Conservation (phyloP, 257 asterid species). For the Craterostigma plantagineum region DNA sequence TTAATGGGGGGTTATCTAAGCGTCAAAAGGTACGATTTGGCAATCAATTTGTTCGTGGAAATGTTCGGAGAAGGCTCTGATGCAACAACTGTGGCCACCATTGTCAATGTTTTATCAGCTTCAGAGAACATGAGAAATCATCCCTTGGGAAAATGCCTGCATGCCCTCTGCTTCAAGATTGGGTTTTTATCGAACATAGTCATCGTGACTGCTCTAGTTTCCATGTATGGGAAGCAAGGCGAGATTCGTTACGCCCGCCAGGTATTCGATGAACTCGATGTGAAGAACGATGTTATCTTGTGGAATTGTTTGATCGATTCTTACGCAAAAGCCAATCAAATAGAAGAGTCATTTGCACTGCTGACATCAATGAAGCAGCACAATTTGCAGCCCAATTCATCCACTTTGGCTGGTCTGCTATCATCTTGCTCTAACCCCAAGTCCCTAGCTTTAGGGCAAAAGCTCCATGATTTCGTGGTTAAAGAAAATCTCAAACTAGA, state of each 20-base stretch:
- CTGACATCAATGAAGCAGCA: constrained; percentile 24
- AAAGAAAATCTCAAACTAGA: constrained; percentile 24
- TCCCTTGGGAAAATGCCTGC: constrained; percentile 20
- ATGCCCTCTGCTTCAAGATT: constrained; percentile 28
- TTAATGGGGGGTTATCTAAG: constrained; percentile 51
- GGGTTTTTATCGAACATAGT: constrained; percentile 26
- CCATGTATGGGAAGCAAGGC: constrained; percentile 36
- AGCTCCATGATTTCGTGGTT: constrained; percentile 15
- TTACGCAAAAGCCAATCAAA: constrained; percentile 26
- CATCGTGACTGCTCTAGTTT: constrained; percentile 27
- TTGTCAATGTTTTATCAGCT: constrained; percentile 26
- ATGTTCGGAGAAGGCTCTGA: constrained; percentile 9
- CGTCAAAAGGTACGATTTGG: constrained; percentile 11
- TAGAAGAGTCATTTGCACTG: constrained; percentile 24
- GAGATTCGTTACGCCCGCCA: constrained; percentile 15
- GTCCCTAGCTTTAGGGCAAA: constrained; percentile 19
- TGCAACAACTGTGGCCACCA: constrained; percentile 19
- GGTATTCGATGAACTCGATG: constrained; percentile 30
- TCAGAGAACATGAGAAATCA: constrained; percentile 9
- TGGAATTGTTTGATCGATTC: constrained; percentile 66
- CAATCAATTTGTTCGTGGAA: constrained; percentile 22
- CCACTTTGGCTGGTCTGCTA: constrained; percentile 36
- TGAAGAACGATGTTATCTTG: constrained; percentile 26
- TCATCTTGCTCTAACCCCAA: constrained; percentile 36
- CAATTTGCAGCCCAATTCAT: constrained; percentile 23